Base-by-base conservation (phyloP, 164 flowering plant species). In the Magnolia changhungtana region DNA sequence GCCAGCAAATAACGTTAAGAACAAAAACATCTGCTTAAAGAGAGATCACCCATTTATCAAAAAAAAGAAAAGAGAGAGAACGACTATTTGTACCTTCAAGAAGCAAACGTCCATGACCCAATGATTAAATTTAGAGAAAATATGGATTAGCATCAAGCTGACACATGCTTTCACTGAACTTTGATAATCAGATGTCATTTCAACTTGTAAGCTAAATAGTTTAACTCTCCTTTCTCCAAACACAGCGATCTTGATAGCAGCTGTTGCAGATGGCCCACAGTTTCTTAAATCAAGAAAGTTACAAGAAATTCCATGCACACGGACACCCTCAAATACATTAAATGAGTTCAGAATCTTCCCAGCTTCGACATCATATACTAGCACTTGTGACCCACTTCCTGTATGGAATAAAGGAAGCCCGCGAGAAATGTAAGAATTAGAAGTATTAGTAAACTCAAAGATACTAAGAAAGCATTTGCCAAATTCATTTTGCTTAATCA, bases 41-140 rank as follows among this genome's bases (percentile, higher is more conserved):
- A 50, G 8, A 51, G 49, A 21, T 67, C 16, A 5, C 1, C 13
- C 14, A 29, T 13, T 10, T 55, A 68, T 68, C 50, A 9, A 19
- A 52, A 59, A 59, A 24, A 0, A 52, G 16, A 51, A 58, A 5
- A 29, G 1, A 55, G 6, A 63, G 18, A 31, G 50, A 37, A 3
- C 24, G 1, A 45, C 50, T 7, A 29, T 8, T 37, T 23, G 69
- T 76, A 92, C 98, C 97, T 90, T 84, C 75, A 96, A 80, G 87
- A 94, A 91, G 81, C 86, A 82, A 80, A 83, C 91, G 83, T 96
- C 98, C 84, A 94, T 77, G 71, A 94, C 91, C 98, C 99, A 96
- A 68, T 91, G 89, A 74, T 80, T 72, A 74, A 91, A 88, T 79
- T 80, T 92, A 3, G 98, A 93, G 80, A 96, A 78, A 7, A 81